These are phyloP conservation scores for Cladosporium sp. DNA, from an alignment of 2,329 filamentous ascomycete genomes.

Conservation along the genomic window DNA sequence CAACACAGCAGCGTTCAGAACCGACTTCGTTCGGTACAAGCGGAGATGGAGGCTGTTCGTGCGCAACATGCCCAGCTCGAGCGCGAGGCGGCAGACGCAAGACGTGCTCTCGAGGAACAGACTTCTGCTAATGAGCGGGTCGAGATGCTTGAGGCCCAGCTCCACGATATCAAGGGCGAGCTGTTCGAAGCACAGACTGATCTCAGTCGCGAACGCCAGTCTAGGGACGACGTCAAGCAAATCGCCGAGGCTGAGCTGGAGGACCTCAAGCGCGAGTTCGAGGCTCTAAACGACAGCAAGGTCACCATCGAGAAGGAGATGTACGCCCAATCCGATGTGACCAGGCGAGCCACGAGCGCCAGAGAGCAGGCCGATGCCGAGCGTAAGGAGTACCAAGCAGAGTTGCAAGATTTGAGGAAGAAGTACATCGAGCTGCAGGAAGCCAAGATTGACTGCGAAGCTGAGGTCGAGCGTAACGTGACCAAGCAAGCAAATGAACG, in stretches of 20 bases:
- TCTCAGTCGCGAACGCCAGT: slow-evolving; percentile 86
- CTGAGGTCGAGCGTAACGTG: slow-evolving; percentile 76
- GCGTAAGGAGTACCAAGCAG: slow-evolving; percentile 82
- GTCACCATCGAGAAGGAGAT: slow-evolving; percentile 98
- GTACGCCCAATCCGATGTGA: slow-evolving; percentile 89
- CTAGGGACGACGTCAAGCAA: slow-evolving; percentile 87
- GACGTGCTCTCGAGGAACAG: slow-evolving; percentile 79
- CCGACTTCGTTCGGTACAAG: slow-evolving; percentile 80
- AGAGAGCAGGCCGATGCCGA: slow-evolving; percentile 78
- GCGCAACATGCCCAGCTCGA: slow-evolving; percentile 82
- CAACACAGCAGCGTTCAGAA: slow-evolving; percentile 78
- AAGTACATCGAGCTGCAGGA: slow-evolving; percentile 85
- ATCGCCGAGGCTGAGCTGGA: slow-evolving; percentile 86
- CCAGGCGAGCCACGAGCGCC: slow-evolving; percentile 81
- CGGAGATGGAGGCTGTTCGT: slow-evolving; percentile 82
- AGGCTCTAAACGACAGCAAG: slow-evolving; percentile 86
- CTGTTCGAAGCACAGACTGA: slow-evolving; percentile 84
- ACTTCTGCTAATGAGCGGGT: slow-evolving; percentile 88
- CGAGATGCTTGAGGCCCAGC: slow-evolving; percentile 83
- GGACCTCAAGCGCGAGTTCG: slow-evolving; percentile 79
- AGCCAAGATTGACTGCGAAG: slow-evolving; percentile 78
- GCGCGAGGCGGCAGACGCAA: slow-evolving; percentile 85
- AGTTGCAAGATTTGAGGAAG: slow-evolving; percentile 78
- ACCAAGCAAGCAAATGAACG: slow-evolving; percentile 76
- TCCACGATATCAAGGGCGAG: slow-evolving; percentile 81